Conservation (phyloP, 1,139 yeast genomes). For the Magnusiomyces paraingens region DNA sequence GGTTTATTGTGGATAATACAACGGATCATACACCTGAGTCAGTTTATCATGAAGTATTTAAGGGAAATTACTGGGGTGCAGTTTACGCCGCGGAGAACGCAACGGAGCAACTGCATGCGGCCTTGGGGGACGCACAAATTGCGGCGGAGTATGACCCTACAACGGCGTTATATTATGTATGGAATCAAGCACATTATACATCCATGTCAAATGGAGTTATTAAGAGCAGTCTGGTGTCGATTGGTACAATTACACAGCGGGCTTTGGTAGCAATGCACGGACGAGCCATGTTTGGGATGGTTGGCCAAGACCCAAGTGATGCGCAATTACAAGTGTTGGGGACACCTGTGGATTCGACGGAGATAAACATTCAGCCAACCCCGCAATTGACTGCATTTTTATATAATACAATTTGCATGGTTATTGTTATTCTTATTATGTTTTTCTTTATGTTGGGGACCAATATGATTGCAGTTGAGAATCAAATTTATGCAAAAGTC, state of each 20-base stretch:
- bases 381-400: conserved; percentile 14
- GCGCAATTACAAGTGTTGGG: conserved; percentile 5
- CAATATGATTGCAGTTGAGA: conserved; percentile 10
- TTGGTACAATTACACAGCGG: conserved; percentile 6
- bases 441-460: conserved; percentile 18
- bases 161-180: conserved; percentile 16
- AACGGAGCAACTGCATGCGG: conserved; percentile 12
- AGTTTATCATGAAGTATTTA: conserved; percentile 2
- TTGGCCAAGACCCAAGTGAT: conserved; percentile 9
- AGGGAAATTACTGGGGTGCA: conserved; percentile 16
- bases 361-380: conserved; percentile 16
- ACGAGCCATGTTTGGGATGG: background rate
- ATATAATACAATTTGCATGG: conserved; percentile 17
- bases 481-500: conserved; percentile 1
- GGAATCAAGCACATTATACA: conserved; percentile 19
- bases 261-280: conserved; percentile 10
- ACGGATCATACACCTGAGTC: background rate
- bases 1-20: too few relatives aligned
- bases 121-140: conserved; percentile 12
- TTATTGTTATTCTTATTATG: conserved; percentile 17
- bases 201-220: conserved; percentile 15
- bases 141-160: conserved; percentile 15
- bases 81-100: conserved; percentile 14
- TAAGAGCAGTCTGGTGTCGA: conserved; percentile 6
- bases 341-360: conserved; percentile 13